A percentile compares a stretch with the other conserved stretches of the same genome.
Evolutionary conservation across 2,329 filamentous ascomycete species (phyloP).

Genomic region (Botrytis galanthina): DNA sequence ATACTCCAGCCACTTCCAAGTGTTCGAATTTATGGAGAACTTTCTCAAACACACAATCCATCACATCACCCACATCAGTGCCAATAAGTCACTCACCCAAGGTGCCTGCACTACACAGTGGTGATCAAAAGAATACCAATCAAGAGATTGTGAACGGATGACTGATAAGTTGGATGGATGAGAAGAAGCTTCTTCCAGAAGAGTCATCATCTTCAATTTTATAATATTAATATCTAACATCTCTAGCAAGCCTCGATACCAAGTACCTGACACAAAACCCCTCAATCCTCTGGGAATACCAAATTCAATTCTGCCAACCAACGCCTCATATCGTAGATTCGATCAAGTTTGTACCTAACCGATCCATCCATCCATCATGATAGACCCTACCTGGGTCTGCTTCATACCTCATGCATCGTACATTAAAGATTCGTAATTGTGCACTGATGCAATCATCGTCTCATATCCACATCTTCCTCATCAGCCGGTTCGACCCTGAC

Average conservation of each 20-base stretch:
- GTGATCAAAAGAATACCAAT: not conserved
- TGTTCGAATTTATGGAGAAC: not conserved
- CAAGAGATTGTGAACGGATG: not conserved
- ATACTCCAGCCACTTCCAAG: not conserved
- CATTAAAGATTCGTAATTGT: constrained; percentile 11
- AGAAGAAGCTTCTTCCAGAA: not conserved
- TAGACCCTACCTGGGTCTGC: not conserved
- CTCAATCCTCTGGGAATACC: constrained; percentile 5
- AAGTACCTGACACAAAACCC: not conserved
- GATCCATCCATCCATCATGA: constrained; percentile 19
- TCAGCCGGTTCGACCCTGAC: constrained; percentile 84
- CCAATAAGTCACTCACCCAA: not conserved
- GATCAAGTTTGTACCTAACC: constrained; percentile 16
- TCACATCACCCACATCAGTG: not conserved
- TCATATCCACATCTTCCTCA: constrained; percentile 35
- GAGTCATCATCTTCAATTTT: not conserved
- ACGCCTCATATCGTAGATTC: constrained; percentile 17
- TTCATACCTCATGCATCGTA: constrained; percentile 3
- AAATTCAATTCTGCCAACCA: constrained; percentile 20
- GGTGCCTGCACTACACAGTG: not conserved
- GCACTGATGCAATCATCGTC: constrained; percentile 26
- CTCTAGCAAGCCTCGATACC: not conserved
- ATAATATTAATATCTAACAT: not conserved
- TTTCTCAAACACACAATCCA: not conserved
- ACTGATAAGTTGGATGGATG: not conserved